These are phyloP conservation scores for Solanum clarkiae DNA, from an alignment of 257 asterid genomes.

Conservation along the genomic window DNA sequence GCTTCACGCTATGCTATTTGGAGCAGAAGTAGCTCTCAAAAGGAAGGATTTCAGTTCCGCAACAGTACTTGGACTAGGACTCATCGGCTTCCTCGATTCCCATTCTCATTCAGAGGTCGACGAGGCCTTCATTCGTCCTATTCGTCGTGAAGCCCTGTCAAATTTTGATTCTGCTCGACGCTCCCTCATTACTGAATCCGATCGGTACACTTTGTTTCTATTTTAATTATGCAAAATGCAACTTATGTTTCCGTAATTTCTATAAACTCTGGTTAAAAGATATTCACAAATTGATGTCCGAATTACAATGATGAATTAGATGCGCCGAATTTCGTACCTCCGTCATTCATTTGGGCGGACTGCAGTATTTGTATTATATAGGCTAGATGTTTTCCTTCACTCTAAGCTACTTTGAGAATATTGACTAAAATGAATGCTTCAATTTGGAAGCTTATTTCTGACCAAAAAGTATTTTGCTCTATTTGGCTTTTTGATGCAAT, in stretches of 20 bases:
- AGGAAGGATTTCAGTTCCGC: conserved; percentile 64
- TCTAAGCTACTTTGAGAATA: background rate
- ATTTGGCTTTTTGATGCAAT: background rate
- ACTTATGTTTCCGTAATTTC: background rate
- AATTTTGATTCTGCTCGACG: conserved; percentile 55
- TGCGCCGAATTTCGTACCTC: background rate
- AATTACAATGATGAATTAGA: background rate
- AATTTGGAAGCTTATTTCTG: background rate
- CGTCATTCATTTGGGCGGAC: background rate
- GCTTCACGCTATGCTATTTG: conserved; percentile 78
- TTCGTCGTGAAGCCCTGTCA: conserved; percentile 68
- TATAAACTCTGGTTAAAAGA: background rate
- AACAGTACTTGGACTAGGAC: conserved; percentile 57
- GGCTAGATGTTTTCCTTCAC: background rate
- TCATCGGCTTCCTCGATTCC: conserved; percentile 90
- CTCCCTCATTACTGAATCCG: conserved; percentile 51
- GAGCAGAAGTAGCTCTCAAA: conserved; percentile 71
- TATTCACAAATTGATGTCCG: background rate
- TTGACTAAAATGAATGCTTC: background rate
- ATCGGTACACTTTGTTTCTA: conserved; percentile 33
- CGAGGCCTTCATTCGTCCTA: conserved; percentile 67
- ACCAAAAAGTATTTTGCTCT: background rate
- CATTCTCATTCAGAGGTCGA: conserved; percentile 46
- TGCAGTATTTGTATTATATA: background rate
- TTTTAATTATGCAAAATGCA: background rate